Base-by-base conservation (phyloP, 345 rosid genomes). In the Cardamine resedifolia region DNA sequence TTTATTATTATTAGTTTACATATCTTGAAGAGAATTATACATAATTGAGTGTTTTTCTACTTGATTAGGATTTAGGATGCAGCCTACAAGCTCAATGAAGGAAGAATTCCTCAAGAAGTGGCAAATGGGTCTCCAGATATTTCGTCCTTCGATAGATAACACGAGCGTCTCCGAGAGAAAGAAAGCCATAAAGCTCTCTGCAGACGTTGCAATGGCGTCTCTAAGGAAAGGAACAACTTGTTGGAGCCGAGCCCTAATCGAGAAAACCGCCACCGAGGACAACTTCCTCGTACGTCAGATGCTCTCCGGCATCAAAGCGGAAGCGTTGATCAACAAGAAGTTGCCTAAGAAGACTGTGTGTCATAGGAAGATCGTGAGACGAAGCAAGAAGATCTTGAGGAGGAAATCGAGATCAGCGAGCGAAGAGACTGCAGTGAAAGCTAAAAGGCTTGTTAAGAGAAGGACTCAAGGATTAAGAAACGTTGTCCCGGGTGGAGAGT, bases 201-300 rank as follows among this genome's bases (percentile, higher is more conserved):
- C 98, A 18, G 98, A 93, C 71, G 66, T 93, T 38, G 97, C 98
- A 58, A 83, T 93, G 82, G 98, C 98, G 47, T 85, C 91, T 7
- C 73, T 89, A 9, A 83, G 90, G 74, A 85, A 83, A 20, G 83
- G 85, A 45, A 76, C 80, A n/a, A 88, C 92, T 31, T 77, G 77
- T 39, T 93, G 98, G 98, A 88, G 97, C 27, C 90, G 90, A 30
- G 97, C 98, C 55, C 77, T 88, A 71, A 79, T 93, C 38, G 81
- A 82, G 18, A 71, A 79, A 60, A 87, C 89, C 24, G 79, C 84
- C 28, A 79, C 51, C 52, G 68, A 80, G 20, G 76, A 73, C 58
- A 75, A 68, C 0, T 58, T 64, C 68, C 72, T 86, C 61, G 86
- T 86, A 9, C 70, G 80, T 33, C 82, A 82, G 21, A 71, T 89